Evolutionary conservation across 1,284 basidiomycete species (phyloP).

Genomic region (Moesziomyces parantarcticus): DNA sequence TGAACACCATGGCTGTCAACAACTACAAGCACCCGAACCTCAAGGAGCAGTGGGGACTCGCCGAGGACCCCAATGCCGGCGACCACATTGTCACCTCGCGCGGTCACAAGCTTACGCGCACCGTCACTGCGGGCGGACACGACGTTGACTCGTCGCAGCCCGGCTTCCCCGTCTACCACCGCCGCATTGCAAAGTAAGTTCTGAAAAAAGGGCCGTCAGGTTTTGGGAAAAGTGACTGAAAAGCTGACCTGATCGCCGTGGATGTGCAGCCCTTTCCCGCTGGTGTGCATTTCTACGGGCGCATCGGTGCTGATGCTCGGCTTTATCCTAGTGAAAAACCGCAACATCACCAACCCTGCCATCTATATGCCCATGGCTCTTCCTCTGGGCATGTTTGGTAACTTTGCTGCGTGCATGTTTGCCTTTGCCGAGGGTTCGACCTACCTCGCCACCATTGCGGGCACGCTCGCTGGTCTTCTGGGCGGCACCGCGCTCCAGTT

Average conservation of each 20-base stretch:
- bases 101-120: slow-evolving; percentile 35
- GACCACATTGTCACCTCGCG: slow-evolving; percentile 40
- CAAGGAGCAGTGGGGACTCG: slow-evolving; percentile 47
- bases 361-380: slow-evolving; percentile 42
- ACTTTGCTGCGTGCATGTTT: slow-evolving; percentile 54
- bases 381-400: slow-evolving; percentile 52
- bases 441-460: slow-evolving; percentile 45
- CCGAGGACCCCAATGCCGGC: slow-evolving; percentile 42
- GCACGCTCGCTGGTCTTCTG: slow-evolving; percentile 41
- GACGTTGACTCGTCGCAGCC: slow-evolving; percentile 45
- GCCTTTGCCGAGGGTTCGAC: slow-evolving; percentile 51
- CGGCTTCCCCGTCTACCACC: slow-evolving; percentile 53
- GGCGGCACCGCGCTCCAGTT: slow-evolving; percentile 44
- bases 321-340: slow-evolving; percentile 23
- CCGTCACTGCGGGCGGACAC: slow-evolving; percentile 37
- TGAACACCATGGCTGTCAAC: slow-evolving; percentile 24
- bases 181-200: slow-evolving; percentile 48
- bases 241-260: not conserved
- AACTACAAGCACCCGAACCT: slow-evolving; percentile 46
- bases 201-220: too few relatives aligned
- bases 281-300: slow-evolving; percentile 46
- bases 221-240: not conserved
- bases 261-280: slow-evolving; percentile 41
- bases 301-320: slow-evolving; percentile 47
- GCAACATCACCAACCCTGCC: slow-evolving; percentile 28